Percentiles rank a stretch among this genome's conserved stretches.
These are phyloP conservation scores for Neurospora sp. DNA, from an alignment of 495 filamentous ascomycete genomes.

Conservation along the genomic window DNA sequence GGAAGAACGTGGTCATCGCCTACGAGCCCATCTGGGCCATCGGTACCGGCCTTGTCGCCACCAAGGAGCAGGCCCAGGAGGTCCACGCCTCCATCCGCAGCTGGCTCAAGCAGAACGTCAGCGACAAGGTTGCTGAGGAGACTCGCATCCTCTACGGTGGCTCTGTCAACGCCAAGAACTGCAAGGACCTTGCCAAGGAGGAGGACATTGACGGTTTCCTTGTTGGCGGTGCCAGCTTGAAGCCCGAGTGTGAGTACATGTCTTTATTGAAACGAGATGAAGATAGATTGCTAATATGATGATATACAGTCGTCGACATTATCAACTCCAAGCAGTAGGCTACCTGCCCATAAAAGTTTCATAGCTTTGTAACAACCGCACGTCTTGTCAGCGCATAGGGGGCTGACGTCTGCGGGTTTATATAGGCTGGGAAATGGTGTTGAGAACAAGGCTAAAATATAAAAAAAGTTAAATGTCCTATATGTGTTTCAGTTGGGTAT, in stretches of 20 bases:
- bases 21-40: conserved; percentile 99
- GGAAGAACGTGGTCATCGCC: conserved; percentile 89
- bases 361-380: not conserved
- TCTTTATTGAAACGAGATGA: no score
- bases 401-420: not conserved
- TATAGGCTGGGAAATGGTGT: not conserved
- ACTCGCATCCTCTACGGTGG: conserved; percentile 93
- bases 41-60: conserved; percentile 95
- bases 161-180: conserved; percentile 97
- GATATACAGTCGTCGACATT: conserved; percentile 45
- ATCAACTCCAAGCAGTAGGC: conserved; percentile 45
- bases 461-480: not conserved
- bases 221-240: conserved; percentile 94
- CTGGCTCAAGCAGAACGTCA: conserved; percentile 72
- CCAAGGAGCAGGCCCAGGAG: conserved; percentile 87
- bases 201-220: conserved; percentile 96
- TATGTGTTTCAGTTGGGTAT: not conserved
- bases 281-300: conserved; percentile 15
- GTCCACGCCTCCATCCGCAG: conserved; percentile 85
- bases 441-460: not conserved
- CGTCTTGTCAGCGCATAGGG: not conserved
- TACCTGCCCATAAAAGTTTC: not conserved
- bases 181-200: conserved; percentile 81
- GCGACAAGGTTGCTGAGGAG: conserved; percentile 57
- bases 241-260: conserved; percentile 77